phyloP scores from a whole-genome alignment of 2,329 filamentous ascomycete species.

The Colletotrichum acutatum region DNA sequence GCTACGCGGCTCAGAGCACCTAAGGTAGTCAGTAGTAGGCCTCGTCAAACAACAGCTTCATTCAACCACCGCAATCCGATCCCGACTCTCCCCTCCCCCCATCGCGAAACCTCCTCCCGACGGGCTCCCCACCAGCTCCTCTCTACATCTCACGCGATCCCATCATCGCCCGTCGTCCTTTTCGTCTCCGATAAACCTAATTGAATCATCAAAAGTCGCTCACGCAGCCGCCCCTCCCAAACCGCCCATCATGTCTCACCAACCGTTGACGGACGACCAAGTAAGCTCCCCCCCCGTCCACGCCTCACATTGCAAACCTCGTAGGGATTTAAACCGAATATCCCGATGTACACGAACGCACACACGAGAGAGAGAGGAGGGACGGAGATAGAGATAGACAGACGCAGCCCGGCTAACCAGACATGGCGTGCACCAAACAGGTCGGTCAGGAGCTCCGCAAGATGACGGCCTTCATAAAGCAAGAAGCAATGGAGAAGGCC shows the following conservation, averaged over 20 bases:
- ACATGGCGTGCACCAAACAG: conserved; percentile 56
- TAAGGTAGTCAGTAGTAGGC: neutral
- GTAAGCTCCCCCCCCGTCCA: conserved; percentile 29
- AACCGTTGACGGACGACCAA: conserved; percentile 39
- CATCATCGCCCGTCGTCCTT: conserved; percentile 15
- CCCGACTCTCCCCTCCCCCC: conserved; percentile 4
- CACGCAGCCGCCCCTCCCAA: conserved; percentile 8
- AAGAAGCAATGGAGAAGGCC: conserved; percentile 97
- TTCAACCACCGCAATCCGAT: conserved; percentile 20
- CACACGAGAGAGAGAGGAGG: no score
- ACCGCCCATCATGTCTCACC: conserved; percentile 38
- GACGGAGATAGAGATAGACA: neutral
- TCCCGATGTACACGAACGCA: neutral
- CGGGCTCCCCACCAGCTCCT: neutral
- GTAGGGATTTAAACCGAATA: neutral
- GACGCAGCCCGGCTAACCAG: neutral
- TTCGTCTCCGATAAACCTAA: conserved; percentile 1
- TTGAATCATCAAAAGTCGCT: conserved; percentile 34
- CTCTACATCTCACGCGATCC: conserved; percentile 10
- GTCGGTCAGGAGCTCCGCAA: conserved; percentile 98
- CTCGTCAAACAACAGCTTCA: conserved; percentile 35
- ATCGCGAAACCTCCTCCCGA: conserved; percentile 22
- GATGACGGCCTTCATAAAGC: conserved; percentile 99
- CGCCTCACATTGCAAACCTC: neutral
- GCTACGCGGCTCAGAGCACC: conserved; percentile 16